Conservation (phyloP, 1,139 yeast species). For the Sugiyamaella xylanicola region DNA sequence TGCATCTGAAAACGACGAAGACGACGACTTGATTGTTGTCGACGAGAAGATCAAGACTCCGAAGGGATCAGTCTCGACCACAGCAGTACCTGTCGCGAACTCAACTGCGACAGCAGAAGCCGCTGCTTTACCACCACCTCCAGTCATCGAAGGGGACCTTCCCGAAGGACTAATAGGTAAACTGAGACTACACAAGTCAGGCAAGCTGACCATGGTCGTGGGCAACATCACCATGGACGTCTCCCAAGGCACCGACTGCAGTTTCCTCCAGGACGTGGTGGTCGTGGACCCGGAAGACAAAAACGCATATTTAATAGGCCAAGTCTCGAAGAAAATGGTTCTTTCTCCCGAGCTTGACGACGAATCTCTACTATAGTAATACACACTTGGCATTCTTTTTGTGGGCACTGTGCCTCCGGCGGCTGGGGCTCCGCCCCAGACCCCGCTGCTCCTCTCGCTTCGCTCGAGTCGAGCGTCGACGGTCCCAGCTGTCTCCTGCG, state of each 20-base stretch:
- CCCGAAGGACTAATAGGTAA: constrained; percentile 67
- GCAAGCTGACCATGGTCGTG: constrained; percentile 70
- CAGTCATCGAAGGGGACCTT: constrained; percentile 24
- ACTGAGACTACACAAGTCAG: constrained; percentile 76
- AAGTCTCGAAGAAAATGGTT: constrained; percentile 57
- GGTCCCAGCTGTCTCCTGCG: no score
- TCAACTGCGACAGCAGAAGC: constrained; percentile 5
- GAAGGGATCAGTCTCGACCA: constrained; percentile 19
- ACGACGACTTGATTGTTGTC: constrained; percentile 24
- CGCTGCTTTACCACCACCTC: constrained; percentile 19
- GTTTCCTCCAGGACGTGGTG: constrained; percentile 76
- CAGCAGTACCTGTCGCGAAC: constrained; percentile 18
- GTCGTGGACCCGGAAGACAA: constrained; percentile 55
- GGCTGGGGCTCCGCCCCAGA: background rate
- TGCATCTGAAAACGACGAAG: constrained; percentile 24
- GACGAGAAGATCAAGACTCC: constrained; percentile 28
- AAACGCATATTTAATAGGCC: constrained; percentile 61
- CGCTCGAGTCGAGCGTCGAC: background rate
- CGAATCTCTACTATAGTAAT: constrained; percentile 8
- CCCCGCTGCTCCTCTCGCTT: background rate
- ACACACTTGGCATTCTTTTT: background rate
- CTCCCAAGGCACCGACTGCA: constrained; percentile 68
- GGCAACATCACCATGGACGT: constrained; percentile 74
- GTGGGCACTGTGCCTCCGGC: background rate
- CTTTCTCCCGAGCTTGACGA: constrained; percentile 49